These are phyloP conservation scores for Nakazawaea peltata DNA, from an alignment of 805 yeast genomes.

Conservation along the genomic window DNA sequence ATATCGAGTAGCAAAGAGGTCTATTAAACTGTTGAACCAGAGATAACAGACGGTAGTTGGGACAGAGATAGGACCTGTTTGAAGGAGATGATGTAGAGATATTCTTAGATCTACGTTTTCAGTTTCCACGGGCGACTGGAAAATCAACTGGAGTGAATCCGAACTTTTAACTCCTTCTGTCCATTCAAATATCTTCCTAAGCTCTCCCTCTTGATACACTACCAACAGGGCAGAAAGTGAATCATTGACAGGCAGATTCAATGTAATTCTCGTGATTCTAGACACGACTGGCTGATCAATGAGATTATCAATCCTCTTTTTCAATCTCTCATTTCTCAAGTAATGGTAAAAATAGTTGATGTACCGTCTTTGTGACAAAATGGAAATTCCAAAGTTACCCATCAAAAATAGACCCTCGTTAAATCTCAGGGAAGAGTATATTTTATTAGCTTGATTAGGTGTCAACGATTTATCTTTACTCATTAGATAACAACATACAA, in stretches of 20 bases:
- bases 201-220: no score
- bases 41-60: not conserved
- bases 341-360: conserved; percentile 41
- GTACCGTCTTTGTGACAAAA: conserved; percentile 60
- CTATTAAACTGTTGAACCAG: conserved; percentile 7
- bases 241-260: not conserved
- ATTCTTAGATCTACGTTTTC: conserved; percentile 2
- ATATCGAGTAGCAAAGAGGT: not conserved
- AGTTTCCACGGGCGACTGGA: not conserved
- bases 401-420: not conserved
- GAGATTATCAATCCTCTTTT: not conserved
- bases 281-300: not conserved
- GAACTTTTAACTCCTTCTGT: no score
- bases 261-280: not conserved
- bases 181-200: no score
- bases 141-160: not conserved
- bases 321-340: not conserved
- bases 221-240: not conserved
- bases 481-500: conserved; percentile 67
- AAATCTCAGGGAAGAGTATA: conserved; percentile 45
- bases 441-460: conserved; percentile 36
- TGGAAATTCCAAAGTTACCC: conserved; percentile 58
- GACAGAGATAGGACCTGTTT: not conserved
- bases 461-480: conserved; percentile 25
- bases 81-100: conserved; percentile 1